These are phyloP conservation scores for Pyrenochaeta sp. DNA, from an alignment of 2,329 filamentous ascomycete genomes.

Conservation along the genomic window DNA sequence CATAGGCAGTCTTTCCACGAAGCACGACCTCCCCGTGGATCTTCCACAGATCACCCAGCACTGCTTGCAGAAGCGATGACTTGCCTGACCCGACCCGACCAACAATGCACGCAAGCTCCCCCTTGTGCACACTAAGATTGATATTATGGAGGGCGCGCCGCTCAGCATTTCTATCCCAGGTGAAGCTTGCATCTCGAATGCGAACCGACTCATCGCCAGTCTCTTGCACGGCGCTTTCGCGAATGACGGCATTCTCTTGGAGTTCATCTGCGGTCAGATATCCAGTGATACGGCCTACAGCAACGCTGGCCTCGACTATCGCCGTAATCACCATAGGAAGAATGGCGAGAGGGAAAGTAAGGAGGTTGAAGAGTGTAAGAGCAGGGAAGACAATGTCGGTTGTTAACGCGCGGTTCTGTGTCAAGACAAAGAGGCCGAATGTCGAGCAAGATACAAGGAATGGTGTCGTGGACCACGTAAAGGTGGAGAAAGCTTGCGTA, in stretches of 20 bases:
- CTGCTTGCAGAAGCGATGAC: conserved; percentile 86
- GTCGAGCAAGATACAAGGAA: conserved; percentile 98
- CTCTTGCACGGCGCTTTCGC: conserved; percentile 74
- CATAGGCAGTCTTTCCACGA: conserved; percentile 85
- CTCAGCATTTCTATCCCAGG: conserved; percentile 87
- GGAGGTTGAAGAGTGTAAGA: conserved; percentile 89
- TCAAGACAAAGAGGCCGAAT: conserved; percentile 92
- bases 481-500: conserved; percentile 92
- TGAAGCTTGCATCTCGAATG: conserved; percentile 86
- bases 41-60: conserved; percentile 94
- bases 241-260: conserved; percentile 80
- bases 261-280: conserved; percentile 91
- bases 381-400: conserved; percentile 97
- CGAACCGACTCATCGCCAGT: conserved; percentile 85
- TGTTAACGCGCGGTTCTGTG: conserved; percentile 79
- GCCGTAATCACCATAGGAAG: conserved; percentile 98
- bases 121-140: conserved; percentile 87
- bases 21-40: conserved; percentile 82
- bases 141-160: conserved; percentile 78
- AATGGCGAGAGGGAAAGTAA: conserved; percentile 93
- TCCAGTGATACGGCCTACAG: conserved; percentile 82
- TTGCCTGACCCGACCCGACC: conserved; percentile 95
- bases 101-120: conserved; percentile 90
- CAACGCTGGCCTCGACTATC: conserved; percentile 94
- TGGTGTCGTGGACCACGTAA: conserved; percentile 96